Percentiles rank a stretch among this genome's conserved stretches.
These are phyloP conservation scores for Microbotryum saponariae DNA, from an alignment of 1,284 basidiomycete species.

Conservation along the genomic window DNA sequence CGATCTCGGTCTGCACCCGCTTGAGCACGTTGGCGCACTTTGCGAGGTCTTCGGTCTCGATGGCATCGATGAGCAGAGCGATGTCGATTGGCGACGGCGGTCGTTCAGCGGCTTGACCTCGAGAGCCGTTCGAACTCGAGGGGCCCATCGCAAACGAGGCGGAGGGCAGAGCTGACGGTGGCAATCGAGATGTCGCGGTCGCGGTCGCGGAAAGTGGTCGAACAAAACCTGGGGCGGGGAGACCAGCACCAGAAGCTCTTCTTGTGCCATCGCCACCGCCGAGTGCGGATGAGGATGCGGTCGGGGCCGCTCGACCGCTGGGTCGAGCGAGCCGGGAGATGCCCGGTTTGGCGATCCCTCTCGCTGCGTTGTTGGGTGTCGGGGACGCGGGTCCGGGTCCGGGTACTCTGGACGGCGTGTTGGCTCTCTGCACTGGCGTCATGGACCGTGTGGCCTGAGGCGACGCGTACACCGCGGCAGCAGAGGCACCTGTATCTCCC, in stretches of 20 bases:
- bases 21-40: slow-evolving; percentile 89
- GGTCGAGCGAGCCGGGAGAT: background rate
- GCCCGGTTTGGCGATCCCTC: slow-evolving; percentile 1
- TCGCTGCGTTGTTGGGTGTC: too few relatives aligned
- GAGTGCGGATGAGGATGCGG: too few relatives aligned
- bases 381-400: too few relatives aligned
- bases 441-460: too few relatives aligned
- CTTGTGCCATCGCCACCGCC: too few relatives aligned
- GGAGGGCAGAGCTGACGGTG: background rate
- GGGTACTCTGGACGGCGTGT: too few relatives aligned
- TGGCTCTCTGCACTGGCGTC: too few relatives aligned
- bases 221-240: slow-evolving; percentile 11
- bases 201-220: slow-evolving; percentile 6
- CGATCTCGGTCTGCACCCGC: slow-evolving; percentile 62
- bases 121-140: slow-evolving; percentile 15
- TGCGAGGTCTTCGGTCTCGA: slow-evolving; percentile 33
- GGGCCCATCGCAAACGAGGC: background rate
- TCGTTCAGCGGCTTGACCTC: slow-evolving; percentile 2
- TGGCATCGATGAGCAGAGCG: slow-evolving; percentile 15
- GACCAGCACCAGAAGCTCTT: slow-evolving; percentile 1
- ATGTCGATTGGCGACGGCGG: slow-evolving; percentile 4
- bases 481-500: too few relatives aligned
- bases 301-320: too few relatives aligned
- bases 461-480: too few relatives aligned
- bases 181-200: background rate